These are phyloP conservation scores for Vigna mungo DNA, from an alignment of 306 rosid species.

Conservation along the genomic window DNA sequence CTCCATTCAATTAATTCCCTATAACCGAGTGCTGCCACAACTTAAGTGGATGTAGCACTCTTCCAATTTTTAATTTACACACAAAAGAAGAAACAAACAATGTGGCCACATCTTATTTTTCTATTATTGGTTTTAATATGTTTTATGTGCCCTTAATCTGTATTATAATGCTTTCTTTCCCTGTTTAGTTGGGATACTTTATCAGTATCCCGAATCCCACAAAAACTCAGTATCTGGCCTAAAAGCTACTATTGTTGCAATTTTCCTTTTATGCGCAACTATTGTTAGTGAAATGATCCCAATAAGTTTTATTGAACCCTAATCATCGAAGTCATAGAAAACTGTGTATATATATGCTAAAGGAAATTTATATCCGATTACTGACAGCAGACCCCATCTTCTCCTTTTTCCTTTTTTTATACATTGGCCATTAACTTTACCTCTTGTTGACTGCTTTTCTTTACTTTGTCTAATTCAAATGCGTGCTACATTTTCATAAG, in stretches of 20 bases:
- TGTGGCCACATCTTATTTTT: neutral
- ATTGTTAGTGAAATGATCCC: conserved; percentile 74
- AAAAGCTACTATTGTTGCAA: conserved; percentile 69
- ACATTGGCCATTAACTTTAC: conserved; percentile 43
- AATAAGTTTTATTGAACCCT: conserved; percentile 48
- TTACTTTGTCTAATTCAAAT: conserved; percentile 50
- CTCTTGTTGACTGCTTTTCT: conserved; percentile 79
- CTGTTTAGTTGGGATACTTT: conserved; percentile 55
- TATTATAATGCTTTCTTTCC: conserved; percentile 36
- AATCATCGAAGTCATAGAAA: conserved; percentile 83
- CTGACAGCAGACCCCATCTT: conserved; percentile 59
- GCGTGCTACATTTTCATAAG: conserved; percentile 40
- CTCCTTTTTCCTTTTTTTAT: conserved; percentile 44
- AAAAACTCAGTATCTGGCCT: conserved; percentile 54
- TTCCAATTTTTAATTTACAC: neutral
- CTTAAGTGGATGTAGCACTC: neutral
- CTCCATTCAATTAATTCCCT: conserved; percentile 9
- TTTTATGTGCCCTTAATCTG: conserved; percentile 11
- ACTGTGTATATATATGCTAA: conserved; percentile 37
- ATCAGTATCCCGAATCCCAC: conserved; percentile 46
- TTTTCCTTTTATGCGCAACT: conserved; percentile 66
- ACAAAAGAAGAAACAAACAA: neutral
- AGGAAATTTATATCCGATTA: conserved; percentile 54
- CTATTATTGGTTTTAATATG: neutral
- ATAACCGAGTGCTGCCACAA: neutral